Percentiles rank a stretch among this genome's conserved stretches.
phyloP scores from a whole-genome alignment of 2,329 filamentous ascomycete species.

The Sclerotinia minor region DNA sequence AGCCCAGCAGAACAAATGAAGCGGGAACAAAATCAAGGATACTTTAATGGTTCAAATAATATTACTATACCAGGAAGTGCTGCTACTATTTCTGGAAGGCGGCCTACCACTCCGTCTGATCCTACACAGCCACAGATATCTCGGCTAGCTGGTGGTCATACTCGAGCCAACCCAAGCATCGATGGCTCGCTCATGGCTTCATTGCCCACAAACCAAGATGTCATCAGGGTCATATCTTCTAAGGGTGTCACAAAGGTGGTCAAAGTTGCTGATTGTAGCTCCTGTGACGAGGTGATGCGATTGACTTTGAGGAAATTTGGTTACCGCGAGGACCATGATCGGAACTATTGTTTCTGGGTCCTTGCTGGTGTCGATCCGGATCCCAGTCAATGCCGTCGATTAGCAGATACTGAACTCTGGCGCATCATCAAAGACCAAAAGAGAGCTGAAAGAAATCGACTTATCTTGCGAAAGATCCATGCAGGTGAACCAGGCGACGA shows the following conservation, averaged over 20 bases:
- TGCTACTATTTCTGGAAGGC: slow-evolving; percentile 54
- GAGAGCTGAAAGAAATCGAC: slow-evolving; percentile 80
- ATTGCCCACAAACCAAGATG: slow-evolving; percentile 79
- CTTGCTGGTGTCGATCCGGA: slow-evolving; percentile 83
- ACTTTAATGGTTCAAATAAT: slow-evolving; percentile 53
- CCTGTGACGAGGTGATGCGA: slow-evolving; percentile 88
- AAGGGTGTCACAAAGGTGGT: slow-evolving; percentile 90
- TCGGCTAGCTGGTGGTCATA: slow-evolving; percentile 66
- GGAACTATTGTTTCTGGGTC: slow-evolving; percentile 97
- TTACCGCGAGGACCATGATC: slow-evolving; percentile 84
- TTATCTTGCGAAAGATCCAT: slow-evolving; percentile 91
- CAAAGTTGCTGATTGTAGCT: slow-evolving; percentile 88
- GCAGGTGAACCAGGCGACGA: slow-evolving; percentile 84
- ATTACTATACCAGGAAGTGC: slow-evolving; percentile 50
- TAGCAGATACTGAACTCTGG: slow-evolving; percentile 86
- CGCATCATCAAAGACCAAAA: slow-evolving; percentile 85
- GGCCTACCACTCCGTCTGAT: slow-evolving; percentile 63
- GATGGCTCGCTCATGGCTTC: slow-evolving; percentile 85
- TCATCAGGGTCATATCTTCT: slow-evolving; percentile 91
- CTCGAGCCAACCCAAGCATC: slow-evolving; percentile 78
- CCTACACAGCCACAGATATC: slow-evolving; percentile 53
- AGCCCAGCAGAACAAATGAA: slow-evolving; percentile 56
- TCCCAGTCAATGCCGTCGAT: slow-evolving; percentile 74
- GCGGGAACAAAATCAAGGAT: slow-evolving; percentile 52
- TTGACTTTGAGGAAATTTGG: slow-evolving; percentile 86